Evolutionary conservation across 1,139 yeast species (phyloP), one percentile per base, ranked within the genome.

Genomic region (Spencermartinsiella ligniputridi): DNA sequence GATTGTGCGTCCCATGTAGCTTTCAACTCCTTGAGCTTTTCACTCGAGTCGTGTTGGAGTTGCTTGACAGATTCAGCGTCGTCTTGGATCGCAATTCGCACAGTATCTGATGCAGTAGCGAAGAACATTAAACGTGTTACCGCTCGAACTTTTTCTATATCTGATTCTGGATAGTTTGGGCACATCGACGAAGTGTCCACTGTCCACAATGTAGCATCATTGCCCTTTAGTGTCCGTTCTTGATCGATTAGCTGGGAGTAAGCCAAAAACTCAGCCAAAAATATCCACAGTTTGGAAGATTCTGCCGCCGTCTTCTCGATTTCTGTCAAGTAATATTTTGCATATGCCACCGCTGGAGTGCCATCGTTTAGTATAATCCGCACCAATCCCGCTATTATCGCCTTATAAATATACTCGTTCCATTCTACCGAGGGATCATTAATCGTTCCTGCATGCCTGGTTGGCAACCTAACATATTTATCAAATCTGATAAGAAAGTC

Each of bases 381-480:
- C 30, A 68, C 44, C 30, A 68, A 50, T 9, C 63, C 50, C 11
- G 60, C 51, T n/a, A 59, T 52, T 9, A 64, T 54, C n/a, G 65
- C 56, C 49, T 68, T 68, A 54, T 55, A 63, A 37, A 67, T 53
- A 41, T 58, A 58, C 44, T 60, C 68, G 43, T 57, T 57, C 71
- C 72, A 68, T 9, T 58, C 60, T 19, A 51, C 51, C 9, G 61
- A 52, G 15, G 68, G 67, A 45, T 68, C 70, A 47, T 67, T 66
- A 33, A 68, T 50, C 2, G 57, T 47, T 4, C 58, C 50, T 2
- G 60, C 53, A 44, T 64, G 64, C 41, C 69, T 56, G 15, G 61
- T 49, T 3, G 69, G 66, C 33, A 66, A 50, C 19, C 63, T 54
- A 41, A 66, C 63, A 24, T 63, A 56, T 44, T 59, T 57, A 47